These are phyloP conservation scores for Clavaria fumosa DNA, from an alignment of 768 basidiomycete genomes.

Conservation along the genomic window DNA sequence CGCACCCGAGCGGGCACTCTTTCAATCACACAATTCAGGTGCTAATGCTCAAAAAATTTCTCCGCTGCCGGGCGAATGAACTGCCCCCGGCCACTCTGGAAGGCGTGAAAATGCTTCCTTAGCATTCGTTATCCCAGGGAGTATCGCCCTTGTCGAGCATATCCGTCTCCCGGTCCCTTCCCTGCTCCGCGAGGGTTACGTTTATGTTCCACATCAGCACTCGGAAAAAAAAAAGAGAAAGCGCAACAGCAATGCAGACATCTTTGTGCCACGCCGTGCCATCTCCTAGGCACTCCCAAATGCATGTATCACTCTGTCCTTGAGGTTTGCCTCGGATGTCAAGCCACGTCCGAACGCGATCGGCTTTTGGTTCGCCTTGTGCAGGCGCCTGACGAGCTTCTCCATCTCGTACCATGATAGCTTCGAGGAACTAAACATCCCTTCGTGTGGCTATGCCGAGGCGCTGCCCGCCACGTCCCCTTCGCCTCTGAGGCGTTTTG, in stretches of 20 bases:
- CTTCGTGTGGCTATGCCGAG: neutral
- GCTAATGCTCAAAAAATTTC: no score
- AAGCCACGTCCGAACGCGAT: slow-evolving; percentile 64
- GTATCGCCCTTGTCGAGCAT: slow-evolving; percentile 38
- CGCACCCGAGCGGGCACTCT: no score
- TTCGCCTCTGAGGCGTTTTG: neutral
- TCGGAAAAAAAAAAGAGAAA: slow-evolving; percentile 44
- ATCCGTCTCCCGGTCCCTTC: slow-evolving; percentile 37
- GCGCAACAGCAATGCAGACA: slow-evolving; percentile 2
- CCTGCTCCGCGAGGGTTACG: slow-evolving; percentile 39
- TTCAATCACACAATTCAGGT: no score
- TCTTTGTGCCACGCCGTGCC: slow-evolving; percentile 8
- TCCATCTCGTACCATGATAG: slow-evolving; percentile 11
- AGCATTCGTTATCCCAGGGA: no score
- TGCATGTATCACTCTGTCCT: slow-evolving; percentile 79
- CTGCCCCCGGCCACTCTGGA: no score
- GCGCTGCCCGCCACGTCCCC: neutral
- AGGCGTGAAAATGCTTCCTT: no score
- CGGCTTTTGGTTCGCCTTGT: slow-evolving; percentile 49
- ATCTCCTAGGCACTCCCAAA: slow-evolving; percentile 69
- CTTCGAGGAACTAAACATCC: neutral
- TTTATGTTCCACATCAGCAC: slow-evolving; percentile 58
- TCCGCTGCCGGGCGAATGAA: no score
- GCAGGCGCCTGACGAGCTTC: slow-evolving; percentile 41
- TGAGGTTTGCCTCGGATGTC: slow-evolving; percentile 61